Evolutionary conservation across 2,329 filamentous ascomycete species (phyloP).

Genomic region (Epichloe scottii): DNA sequence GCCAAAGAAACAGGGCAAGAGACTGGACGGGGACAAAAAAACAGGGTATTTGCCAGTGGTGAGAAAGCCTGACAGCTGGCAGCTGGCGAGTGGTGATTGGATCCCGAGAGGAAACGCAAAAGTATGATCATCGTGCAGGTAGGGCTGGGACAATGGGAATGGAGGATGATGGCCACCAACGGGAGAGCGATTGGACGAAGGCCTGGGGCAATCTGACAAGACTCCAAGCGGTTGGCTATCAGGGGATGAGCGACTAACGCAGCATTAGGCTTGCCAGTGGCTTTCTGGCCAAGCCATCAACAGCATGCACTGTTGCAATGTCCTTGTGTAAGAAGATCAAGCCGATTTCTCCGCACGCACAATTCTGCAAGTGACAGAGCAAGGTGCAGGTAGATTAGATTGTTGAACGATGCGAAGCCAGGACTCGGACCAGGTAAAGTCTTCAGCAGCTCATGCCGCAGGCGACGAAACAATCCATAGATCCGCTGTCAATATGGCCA

Average conservation of each 20-base stretch:
- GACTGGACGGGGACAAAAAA: neutral
- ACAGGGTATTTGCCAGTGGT: neutral
- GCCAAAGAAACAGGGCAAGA: neutral
- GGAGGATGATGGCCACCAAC: neutral
- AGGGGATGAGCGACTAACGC: constrained; percentile 2
- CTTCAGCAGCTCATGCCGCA: neutral
- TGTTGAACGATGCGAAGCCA: neutral
- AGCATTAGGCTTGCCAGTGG: constrained; percentile 1
- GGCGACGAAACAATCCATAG: neutral
- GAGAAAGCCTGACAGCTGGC: constrained; percentile 2
- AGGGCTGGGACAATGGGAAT: neutral
- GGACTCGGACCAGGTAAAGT: neutral
- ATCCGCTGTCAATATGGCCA: neutral
- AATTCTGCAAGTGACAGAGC: neutral
- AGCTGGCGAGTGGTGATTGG: constrained; percentile 7
- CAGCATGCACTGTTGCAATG: neutral
- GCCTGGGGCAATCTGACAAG: neutral
- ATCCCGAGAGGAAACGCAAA: neutral
- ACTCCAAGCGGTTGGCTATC: neutral
- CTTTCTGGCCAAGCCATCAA: neutral
- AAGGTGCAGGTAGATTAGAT: neutral
- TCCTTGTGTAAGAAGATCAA: neutral
- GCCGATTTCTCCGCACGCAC: neutral
- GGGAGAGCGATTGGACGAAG: neutral
- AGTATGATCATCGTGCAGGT: neutral